A percentile compares a stretch with the other conserved stretches of the same genome.
Evolutionary conservation across 805 yeast genomes (phyloP).

Genomic region (Ogataea trehalophila): DNA sequence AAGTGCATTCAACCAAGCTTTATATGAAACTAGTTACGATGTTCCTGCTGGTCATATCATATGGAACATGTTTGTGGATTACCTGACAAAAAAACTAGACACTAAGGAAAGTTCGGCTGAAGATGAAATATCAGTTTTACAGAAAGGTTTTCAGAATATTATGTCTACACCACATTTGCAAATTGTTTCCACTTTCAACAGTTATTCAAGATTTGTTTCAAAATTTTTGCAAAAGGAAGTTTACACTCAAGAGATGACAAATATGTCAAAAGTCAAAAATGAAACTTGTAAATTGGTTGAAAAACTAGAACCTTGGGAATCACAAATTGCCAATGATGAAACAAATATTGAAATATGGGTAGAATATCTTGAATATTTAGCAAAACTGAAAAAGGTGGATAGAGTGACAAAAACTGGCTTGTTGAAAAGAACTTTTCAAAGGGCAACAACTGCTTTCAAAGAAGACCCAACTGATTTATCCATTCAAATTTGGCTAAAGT

Average conservation of each 20-base stretch:
- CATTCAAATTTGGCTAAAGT: no score
- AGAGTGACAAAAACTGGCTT: slow-evolving; percentile 6
- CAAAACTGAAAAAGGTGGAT: slow-evolving; percentile 7
- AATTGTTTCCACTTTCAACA: not conserved
- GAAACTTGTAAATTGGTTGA: slow-evolving; percentile 28
- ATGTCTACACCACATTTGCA: not conserved
- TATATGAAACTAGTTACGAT: no score
- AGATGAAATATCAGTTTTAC: not conserved
- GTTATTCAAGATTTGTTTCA: slow-evolving; percentile 38
- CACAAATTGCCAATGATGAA: slow-evolving; percentile 10
- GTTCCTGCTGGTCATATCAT: no score
- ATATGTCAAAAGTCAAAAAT: slow-evolving; percentile 12
- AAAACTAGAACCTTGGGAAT: slow-evolving; percentile 34
- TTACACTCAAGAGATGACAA: slow-evolving; percentile 24
- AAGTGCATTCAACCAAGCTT: no score
- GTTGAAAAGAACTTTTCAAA: slow-evolving; percentile 26
- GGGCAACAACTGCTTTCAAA: slow-evolving; percentile 20
- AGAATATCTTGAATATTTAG: slow-evolving; percentile 8
- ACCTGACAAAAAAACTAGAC: no score
- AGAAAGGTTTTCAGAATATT: not conserved
- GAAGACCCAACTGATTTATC: slow-evolving; percentile 3
- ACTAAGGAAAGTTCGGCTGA: not conserved
- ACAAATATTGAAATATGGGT: slow-evolving; percentile 19
- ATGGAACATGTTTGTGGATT: no score
- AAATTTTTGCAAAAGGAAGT: slow-evolving; percentile 15